Percentiles rank a stretch among this genome's conserved stretches.
phyloP scores from a whole-genome alignment of 306 rosid species.

The Acacia melanoxylon region DNA sequence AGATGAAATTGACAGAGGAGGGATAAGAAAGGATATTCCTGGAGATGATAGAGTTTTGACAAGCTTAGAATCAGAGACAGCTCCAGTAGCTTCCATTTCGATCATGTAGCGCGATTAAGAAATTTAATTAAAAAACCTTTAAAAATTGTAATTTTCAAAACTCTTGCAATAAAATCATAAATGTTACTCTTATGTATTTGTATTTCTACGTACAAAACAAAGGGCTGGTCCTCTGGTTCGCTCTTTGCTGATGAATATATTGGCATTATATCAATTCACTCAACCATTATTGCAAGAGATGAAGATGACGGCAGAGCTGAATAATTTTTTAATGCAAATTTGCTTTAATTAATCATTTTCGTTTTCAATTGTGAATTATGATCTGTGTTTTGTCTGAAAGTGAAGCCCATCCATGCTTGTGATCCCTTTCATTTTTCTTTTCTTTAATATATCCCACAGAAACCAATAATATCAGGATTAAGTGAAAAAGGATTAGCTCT shows the following conservation, averaged over 20 bases:
- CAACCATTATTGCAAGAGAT: not conserved
- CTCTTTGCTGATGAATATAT: not conserved
- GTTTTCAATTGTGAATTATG: not conserved
- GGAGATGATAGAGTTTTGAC: not conserved
- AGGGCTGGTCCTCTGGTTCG: not conserved
- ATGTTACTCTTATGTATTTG: no score
- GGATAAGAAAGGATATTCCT: not conserved
- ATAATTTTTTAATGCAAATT: not conserved
- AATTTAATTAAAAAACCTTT: no score
- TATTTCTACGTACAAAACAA: not conserved
- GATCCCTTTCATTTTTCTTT: not conserved
- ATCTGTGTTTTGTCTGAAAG: not conserved
- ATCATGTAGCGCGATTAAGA: not conserved
- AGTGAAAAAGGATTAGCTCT: no score
- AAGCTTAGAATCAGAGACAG: no score
- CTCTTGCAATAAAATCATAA: not conserved
- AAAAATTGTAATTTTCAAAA: not conserved
- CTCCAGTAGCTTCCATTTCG: not conserved
- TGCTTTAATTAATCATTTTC: not conserved
- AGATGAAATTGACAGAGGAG: not conserved
- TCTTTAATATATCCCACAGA: not conserved
- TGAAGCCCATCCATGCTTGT: not conserved
- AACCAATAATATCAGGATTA: no score
- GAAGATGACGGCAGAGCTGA: not conserved
- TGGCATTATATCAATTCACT: not conserved